phyloP scores from a whole-genome alignment of 2,329 filamentous ascomycete species.

The Trichoderma simmonsii region DNA sequence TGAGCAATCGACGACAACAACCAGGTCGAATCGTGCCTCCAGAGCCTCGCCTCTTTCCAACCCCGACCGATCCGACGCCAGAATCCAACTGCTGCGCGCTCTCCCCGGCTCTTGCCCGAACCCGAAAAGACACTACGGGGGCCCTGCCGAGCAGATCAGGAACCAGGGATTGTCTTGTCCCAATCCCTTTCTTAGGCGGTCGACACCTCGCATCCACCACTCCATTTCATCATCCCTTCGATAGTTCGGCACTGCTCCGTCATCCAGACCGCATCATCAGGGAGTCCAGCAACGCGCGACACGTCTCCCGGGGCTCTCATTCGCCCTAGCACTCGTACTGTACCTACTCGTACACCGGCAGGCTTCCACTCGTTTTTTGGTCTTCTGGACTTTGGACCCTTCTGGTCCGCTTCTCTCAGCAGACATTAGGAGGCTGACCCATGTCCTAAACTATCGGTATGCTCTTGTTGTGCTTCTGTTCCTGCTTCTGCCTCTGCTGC shows the following conservation, averaged over 20 bases:
- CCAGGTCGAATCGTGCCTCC: background rate
- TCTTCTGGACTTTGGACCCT: slow-evolving; percentile 4
- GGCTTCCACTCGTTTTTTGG: slow-evolving; percentile 9
- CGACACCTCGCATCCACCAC: slow-evolving; percentile 11
- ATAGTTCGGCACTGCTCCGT: slow-evolving; percentile 3
- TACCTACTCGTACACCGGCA: background rate
- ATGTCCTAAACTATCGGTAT: slow-evolving; percentile 18
- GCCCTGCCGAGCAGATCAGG: slow-evolving; percentile 14
- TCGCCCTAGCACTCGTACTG: background rate
- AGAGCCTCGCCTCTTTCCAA: background rate
- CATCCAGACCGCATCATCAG: background rate
- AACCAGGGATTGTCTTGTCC: slow-evolving; percentile 7
- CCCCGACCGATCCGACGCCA: background rate
- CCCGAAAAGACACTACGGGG: background rate
- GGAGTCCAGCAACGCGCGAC: slow-evolving; percentile 8
- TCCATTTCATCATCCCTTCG: slow-evolving; percentile 12
- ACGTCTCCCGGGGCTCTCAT: background rate
- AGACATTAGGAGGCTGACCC: slow-evolving; percentile 10
- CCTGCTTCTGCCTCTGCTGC: background rate
- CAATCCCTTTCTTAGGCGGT: slow-evolving; percentile 13
- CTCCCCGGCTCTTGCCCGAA: slow-evolving; percentile 2
- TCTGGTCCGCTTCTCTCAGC: background rate
- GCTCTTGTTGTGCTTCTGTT: background rate
- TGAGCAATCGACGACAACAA: background rate
- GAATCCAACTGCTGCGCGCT: background rate